These are phyloP conservation scores for Herpetomonas samuelpessoai DNA, from an alignment of 208 protist species.

Conservation along the genomic window DNA sequence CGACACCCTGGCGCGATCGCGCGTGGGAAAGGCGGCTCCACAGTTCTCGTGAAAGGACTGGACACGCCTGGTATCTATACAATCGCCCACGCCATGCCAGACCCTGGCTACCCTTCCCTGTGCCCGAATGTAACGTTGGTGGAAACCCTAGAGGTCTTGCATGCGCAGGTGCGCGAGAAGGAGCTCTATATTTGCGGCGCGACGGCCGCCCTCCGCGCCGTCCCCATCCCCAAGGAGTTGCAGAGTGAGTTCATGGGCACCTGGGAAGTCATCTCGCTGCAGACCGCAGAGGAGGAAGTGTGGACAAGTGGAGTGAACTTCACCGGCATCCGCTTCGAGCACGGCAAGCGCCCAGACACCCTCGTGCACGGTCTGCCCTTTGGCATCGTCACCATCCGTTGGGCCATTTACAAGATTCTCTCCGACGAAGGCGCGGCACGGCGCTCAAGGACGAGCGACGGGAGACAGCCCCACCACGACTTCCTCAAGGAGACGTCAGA, in stretches of 20 bases:
- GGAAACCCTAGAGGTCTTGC: conserved; percentile 72
- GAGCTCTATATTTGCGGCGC: conserved; percentile 73
- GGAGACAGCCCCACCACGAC: background rate
- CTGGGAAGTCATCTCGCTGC: conserved; percentile 83
- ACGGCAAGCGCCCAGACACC: conserved; percentile 36
- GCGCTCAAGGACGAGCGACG: background rate
- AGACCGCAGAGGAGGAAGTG: conserved; percentile 49
- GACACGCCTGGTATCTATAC: conserved; percentile 74
- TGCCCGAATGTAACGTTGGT: conserved; percentile 59
- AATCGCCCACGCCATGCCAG: conserved; percentile 45
- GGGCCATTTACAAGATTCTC: conserved; percentile 63
- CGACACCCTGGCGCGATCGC: conserved; percentile 41
- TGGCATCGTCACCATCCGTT: conserved; percentile 81
- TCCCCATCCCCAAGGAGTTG: conserved; percentile 66
- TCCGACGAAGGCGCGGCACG: background rate
- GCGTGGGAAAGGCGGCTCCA: conserved; percentile 43
- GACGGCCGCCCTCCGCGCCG: conserved; percentile 50
- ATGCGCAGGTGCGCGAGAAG: conserved; percentile 56
- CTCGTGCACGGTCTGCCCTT: conserved; percentile 77
- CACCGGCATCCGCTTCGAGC: conserved; percentile 62
- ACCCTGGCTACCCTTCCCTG: conserved; percentile 58
- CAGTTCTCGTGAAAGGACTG: conserved; percentile 54
- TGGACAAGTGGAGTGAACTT: conserved; percentile 55
- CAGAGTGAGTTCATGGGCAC: conserved; percentile 54
- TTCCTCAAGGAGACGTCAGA: background rate